Percentiles rank a stretch among this genome's conserved stretches.
Conservation (phyloP, 2,329 filamentous ascomycete genomes). For the Hyphodiscus sp. region DNA sequence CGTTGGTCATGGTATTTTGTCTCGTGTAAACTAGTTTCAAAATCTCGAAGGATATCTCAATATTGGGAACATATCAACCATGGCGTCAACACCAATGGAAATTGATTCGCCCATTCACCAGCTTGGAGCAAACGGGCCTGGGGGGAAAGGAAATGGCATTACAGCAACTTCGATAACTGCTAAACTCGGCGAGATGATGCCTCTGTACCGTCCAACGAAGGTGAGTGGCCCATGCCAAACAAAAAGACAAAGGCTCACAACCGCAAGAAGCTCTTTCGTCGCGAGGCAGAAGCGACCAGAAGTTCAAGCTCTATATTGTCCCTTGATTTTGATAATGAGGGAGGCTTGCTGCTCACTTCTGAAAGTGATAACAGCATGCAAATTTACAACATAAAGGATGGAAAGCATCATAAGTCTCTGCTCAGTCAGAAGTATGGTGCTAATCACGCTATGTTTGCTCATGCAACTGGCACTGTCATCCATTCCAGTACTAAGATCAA, state of each 20-base stretch:
- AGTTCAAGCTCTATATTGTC: conserved; percentile 65
- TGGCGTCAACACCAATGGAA: conserved; percentile 29
- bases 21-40: background rate
- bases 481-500: conserved; percentile 96
- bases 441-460: conserved; percentile 89
- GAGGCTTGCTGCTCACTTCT: conserved; percentile 84
- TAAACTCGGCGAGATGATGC: conserved; percentile 71
- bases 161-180: conserved; percentile 34
- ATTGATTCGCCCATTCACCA: conserved; percentile 26
- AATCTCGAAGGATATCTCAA: background rate
- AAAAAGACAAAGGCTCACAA: conserved; percentile 1
- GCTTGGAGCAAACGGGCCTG: conserved; percentile 16
- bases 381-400: conserved; percentile 89
- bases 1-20: background rate
- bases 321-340: conserved; percentile 92
- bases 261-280: conserved; percentile 48
- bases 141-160: conserved; percentile 14
- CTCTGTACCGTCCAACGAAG: conserved; percentile 72
- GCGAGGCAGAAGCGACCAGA: conserved; percentile 43
- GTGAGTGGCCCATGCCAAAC: conserved; percentile 37
- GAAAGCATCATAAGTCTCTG: conserved; percentile 79
- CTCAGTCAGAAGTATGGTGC: conserved; percentile 96
- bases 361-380: conserved; percentile 94
- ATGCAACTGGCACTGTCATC: conserved; percentile 78
- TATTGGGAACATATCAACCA: conserved; percentile 3